phyloP scores from a whole-genome alignment of 805 yeast species.

The Kuraishia ogatae region DNA sequence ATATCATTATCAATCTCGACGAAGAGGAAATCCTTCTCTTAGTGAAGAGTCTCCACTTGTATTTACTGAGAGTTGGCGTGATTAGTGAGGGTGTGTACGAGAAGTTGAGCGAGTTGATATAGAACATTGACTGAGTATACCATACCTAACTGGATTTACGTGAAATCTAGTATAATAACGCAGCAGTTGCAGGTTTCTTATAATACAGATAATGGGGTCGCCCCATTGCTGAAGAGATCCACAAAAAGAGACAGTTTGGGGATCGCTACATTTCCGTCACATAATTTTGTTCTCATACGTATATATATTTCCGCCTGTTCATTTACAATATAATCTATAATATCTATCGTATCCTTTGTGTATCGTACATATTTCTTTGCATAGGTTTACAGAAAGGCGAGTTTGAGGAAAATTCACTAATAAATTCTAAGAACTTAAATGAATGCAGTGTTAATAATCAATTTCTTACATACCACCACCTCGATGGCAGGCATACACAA shows the following conservation, averaged over 20 bases:
- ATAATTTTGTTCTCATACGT: not conserved
- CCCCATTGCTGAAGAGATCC: not conserved
- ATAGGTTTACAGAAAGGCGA: no score
- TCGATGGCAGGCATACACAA: no score
- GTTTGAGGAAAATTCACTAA: no score
- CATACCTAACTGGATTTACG: no score
- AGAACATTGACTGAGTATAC: no score
- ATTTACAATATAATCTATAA: not conserved
- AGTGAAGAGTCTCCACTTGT: slow-evolving; percentile 48
- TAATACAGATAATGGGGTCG: no score
- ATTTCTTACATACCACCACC: no score
- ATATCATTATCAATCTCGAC: slow-evolving; percentile 62
- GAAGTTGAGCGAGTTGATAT: slow-evolving; percentile 17
- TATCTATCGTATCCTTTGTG: not conserved
- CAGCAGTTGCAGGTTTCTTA: no score
- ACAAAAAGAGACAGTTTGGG: not conserved
- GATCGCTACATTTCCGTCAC: not conserved
- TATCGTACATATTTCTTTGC: no score
- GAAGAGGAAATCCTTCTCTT: slow-evolving; percentile 58
- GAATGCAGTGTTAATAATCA: no score
- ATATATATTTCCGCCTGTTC: not conserved
- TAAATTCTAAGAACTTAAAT: no score
- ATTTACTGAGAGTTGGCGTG: slow-evolving; percentile 36
- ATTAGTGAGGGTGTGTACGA: slow-evolving; percentile 25
- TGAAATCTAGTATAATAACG: no score